phyloP scores from a whole-genome alignment of 768 basidiomycete genomes.

The Agaricus subrufescens region DNA sequence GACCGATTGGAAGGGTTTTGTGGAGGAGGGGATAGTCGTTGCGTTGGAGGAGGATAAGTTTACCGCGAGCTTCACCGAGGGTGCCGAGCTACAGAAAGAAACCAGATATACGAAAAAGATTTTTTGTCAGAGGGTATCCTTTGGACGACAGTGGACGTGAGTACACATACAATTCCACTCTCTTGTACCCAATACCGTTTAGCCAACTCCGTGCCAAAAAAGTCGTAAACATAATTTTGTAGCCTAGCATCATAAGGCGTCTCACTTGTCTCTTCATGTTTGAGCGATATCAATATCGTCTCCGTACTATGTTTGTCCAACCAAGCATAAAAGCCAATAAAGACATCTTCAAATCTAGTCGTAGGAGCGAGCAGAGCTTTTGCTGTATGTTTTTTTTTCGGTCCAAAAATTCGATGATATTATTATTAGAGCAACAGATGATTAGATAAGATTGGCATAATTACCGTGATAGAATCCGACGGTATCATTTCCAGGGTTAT shows the following conservation, averaged over 20 bases:
- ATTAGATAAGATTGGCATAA: background rate
- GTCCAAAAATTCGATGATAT: no score
- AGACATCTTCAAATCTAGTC: constrained; percentile 43
- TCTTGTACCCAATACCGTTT: constrained; percentile 44
- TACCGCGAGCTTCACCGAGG: constrained; percentile 47
- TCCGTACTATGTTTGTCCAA: constrained; percentile 48
- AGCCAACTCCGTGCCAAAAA: constrained; percentile 31
- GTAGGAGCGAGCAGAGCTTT: constrained; percentile 38
- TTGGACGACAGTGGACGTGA: background rate
- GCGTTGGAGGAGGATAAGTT: constrained; percentile 46
- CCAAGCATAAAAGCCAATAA: constrained; percentile 49
- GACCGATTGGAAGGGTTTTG: constrained; percentile 36
- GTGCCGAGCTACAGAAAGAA: constrained; percentile 33
- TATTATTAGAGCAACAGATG: background rate
- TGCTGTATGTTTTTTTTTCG: constrained; percentile 17
- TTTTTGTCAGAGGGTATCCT: no score
- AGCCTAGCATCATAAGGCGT: constrained; percentile 38
- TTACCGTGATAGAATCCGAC: constrained; percentile 46
- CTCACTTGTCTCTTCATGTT: constrained; percentile 42
- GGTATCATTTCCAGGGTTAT: constrained; percentile 47
- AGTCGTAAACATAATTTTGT: constrained; percentile 35
- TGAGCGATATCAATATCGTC: constrained; percentile 45
- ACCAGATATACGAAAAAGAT: background rate
- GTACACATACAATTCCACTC: constrained; percentile 31
- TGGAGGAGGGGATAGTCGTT: constrained; percentile 36